Base-by-base conservation (phyloP, 129 eudicot species). In the Centella asiatica region DNA sequence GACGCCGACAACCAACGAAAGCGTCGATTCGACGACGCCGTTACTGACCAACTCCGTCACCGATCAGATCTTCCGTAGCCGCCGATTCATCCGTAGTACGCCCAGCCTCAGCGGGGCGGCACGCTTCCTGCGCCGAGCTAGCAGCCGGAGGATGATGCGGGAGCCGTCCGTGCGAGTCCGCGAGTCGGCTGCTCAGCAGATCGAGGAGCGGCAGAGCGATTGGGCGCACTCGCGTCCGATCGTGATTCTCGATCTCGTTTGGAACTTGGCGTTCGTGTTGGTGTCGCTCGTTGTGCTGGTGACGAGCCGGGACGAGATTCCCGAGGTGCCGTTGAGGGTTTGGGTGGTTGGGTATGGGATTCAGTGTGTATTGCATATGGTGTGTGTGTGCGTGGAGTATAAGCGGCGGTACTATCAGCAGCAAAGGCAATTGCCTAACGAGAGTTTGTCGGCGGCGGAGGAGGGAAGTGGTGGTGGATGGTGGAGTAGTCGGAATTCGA, bases 21-120 rank as follows among this genome's bases (percentile, higher is more conserved):
- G 20, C 60, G 49, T 69, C 78, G 83, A 78, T 60, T n/a, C n/a
- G n/a, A 14, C 84, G 15, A 64, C 82, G 56, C 89, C 89, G 52
- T 59, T 83, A 40, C 80, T 78, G 14, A 28, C 62, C 17, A 56
- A 56, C 62, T 24, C 62, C 44, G 36, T 56, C 70, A 19, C 72
- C 32, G 69, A 70, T 58, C 74, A 72, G 58, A 68, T 67, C 70
- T 24, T 36, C 62, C 64, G 36, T 50, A 66, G 73, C 48, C 31
- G 29, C 48, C 70, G 60, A 6, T 23, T 36, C 22, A 39, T n/a
- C 14, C 70, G 70, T 25, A 50, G 50, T 36, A n/a, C 71, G 15
- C 71, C 63, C 18, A 53, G 52, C 48, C 71, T 67, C 40, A 44
- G 34, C 26, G 60, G 62, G 18, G 70, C 62, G 34, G 74, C 74